Evolutionary conservation across 768 basidiomycete genomes (phyloP).

Genomic region (Thelephora ganbajun): DNA sequence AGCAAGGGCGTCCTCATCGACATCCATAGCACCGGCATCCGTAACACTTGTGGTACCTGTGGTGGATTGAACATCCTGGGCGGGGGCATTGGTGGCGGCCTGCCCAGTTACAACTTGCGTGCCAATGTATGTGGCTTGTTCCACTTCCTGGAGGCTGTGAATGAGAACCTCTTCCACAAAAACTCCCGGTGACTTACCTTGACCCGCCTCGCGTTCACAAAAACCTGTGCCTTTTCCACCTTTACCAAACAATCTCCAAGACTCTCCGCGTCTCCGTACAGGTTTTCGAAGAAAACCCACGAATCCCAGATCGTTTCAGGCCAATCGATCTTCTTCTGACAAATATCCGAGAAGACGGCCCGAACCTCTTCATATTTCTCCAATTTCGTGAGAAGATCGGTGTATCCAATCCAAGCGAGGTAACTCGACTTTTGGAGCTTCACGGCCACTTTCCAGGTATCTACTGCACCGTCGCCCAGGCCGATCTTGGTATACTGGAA

Average conservation of each 20-base stretch:
- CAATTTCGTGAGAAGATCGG: slow-evolving; percentile 57
- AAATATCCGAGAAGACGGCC: slow-evolving; percentile 48
- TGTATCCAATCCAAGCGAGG: slow-evolving; percentile 61
- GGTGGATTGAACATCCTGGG: slow-evolving; percentile 14
- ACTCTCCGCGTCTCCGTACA: slow-evolving; percentile 59
- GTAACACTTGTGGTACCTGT: slow-evolving; percentile 4
- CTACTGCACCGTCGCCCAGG: slow-evolving; percentile 39
- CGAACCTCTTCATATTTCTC: slow-evolving; percentile 48
- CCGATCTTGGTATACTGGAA: slow-evolving; percentile 32
- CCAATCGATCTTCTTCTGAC: slow-evolving; percentile 76
- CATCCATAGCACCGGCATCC: slow-evolving; percentile 23
- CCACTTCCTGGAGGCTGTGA: background rate
- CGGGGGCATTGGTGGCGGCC: slow-evolving; percentile 22
- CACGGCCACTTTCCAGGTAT: slow-evolving; percentile 51
- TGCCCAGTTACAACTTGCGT: slow-evolving; percentile 30
- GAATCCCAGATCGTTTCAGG: slow-evolving; percentile 91
- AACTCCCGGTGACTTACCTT: slow-evolving; percentile 31
- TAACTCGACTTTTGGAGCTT: slow-evolving; percentile 62
- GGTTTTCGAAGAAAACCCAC: slow-evolving; percentile 78
- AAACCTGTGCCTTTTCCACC: slow-evolving; percentile 48
- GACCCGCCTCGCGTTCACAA: slow-evolving; percentile 46
- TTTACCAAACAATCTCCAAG: slow-evolving; percentile 49
- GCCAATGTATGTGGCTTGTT: slow-evolving; percentile 32
- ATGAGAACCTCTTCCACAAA: background rate
- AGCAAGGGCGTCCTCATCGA: slow-evolving; percentile 14